phyloP scores from a whole-genome alignment of 73 alveolate genomes.

The Paramecium octaurelia region DNA sequence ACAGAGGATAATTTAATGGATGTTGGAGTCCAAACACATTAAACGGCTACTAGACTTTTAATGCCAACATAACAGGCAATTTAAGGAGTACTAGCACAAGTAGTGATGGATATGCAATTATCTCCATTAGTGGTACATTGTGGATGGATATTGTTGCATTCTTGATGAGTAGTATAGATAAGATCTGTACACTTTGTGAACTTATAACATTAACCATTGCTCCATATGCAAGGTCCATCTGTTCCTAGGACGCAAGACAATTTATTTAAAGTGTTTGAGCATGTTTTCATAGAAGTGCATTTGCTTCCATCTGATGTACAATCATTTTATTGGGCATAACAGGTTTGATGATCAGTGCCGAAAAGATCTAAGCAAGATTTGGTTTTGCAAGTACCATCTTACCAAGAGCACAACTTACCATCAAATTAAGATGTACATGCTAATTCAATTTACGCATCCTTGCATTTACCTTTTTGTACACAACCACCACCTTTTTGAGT shows the following conservation, averaged over 20 bases:
- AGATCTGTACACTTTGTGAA: neutral
- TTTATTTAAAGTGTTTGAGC: neutral
- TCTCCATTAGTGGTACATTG: neutral
- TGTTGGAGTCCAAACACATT: neutral
- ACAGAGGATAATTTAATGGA: neutral
- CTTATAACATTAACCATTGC: neutral
- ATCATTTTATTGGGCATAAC: neutral
- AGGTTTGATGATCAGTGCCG: neutral
- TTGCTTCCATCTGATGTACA: neutral
- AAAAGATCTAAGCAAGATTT: neutral
- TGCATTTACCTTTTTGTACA: neutral
- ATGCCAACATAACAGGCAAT: neutral
- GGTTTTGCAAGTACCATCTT: neutral
- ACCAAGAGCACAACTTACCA: neutral
- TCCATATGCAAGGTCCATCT: slow-evolving; percentile 15
- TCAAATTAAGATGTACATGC: neutral
- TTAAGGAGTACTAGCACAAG: neutral
- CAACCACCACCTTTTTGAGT: slow-evolving; percentile 32
- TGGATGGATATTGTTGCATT: neutral
- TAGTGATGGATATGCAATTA: neutral
- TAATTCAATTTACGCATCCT: neutral
- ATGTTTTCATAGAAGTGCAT: neutral
- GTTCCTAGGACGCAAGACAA: neutral
- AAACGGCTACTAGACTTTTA: neutral
- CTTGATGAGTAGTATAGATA: neutral